These are phyloP conservation scores for Yarrowia sp. DNA, from an alignment of 805 yeast genomes.

Conservation along the genomic window DNA sequence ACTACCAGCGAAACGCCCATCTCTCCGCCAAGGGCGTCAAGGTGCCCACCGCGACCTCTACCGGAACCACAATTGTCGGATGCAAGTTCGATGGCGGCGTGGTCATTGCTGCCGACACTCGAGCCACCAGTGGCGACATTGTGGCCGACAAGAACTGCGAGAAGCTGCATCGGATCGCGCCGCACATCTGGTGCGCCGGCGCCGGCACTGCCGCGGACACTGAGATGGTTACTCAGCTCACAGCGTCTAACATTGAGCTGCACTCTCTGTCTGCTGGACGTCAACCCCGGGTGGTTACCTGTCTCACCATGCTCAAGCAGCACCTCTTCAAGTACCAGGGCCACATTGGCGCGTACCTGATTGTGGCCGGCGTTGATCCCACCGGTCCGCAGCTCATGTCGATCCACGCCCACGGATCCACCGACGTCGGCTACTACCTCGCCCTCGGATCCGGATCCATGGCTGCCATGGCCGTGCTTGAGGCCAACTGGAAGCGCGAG, in stretches of 20 bases:
- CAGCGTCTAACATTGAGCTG: slow-evolving; percentile 84
- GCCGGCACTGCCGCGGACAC: slow-evolving; percentile 99
- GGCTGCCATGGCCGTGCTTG: slow-evolving; percentile 98
- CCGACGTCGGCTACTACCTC: slow-evolving; percentile 91
- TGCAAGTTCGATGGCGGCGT: slow-evolving; percentile 92
- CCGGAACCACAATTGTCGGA: slow-evolving; percentile 99
- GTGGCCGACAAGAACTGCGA: slow-evolving; percentile 99
- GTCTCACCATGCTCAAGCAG: slow-evolving; percentile 89
- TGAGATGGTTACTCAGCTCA: slow-evolving; percentile 93
- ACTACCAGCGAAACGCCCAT: slow-evolving; percentile 82
- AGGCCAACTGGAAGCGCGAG: slow-evolving; percentile 78
- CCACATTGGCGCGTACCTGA: slow-evolving; percentile 92
- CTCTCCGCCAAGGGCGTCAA: slow-evolving; percentile 70
- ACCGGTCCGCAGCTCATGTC: slow-evolving; percentile 92
- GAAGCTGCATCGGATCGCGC: slow-evolving; percentile 84
- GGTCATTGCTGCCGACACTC: slow-evolving; percentile 96
- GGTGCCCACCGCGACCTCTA: slow-evolving; percentile 86
- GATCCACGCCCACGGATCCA: slow-evolving; percentile 96
- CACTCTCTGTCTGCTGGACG: slow-evolving; percentile 82
- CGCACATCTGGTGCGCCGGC: slow-evolving; percentile 98
- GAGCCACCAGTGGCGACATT: slow-evolving; percentile 94
- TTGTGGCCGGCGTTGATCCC: slow-evolving; percentile 97
- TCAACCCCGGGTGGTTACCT: slow-evolving; percentile 89
- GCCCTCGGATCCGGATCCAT: slow-evolving; percentile 95
- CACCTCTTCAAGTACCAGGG: slow-evolving; percentile 97